Conservation (phyloP, 768 basidiomycete genomes). For the Peribolospora kevripleyi region DNA sequence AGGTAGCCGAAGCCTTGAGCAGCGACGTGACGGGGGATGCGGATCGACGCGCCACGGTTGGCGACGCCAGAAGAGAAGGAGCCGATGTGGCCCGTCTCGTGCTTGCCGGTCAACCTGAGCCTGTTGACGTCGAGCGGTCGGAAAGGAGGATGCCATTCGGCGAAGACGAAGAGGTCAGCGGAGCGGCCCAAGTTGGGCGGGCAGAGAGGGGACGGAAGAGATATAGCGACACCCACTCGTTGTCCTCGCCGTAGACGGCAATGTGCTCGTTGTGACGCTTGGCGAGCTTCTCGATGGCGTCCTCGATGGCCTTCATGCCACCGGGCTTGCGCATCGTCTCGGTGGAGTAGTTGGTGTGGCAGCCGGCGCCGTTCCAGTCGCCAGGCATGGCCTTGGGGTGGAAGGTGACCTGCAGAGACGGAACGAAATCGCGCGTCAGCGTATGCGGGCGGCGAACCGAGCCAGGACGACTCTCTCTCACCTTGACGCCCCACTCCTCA, state of each 20-base stretch:
- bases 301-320: conserved; percentile 77
- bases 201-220: no score
- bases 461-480: conserved; percentile 5
- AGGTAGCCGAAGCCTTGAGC: conserved; percentile 83
- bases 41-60: conserved; percentile 88
- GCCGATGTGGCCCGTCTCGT: conserved; percentile 90
- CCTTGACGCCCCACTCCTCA: conserved; percentile 85
- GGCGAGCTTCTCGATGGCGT: conserved; percentile 75
- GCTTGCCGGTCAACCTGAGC: conserved; percentile 75
- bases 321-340: conserved; percentile 74
- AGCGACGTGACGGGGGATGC: conserved; percentile 81
- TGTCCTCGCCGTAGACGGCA: conserved; percentile 43
- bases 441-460: background rate
- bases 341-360: conserved; percentile 90
- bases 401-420: conserved; percentile 48
- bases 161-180: no score
- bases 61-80: conserved; percentile 84
- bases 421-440: no score
- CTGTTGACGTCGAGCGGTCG: conserved; percentile 32
- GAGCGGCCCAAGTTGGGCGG: no score
- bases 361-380: conserved; percentile 99
- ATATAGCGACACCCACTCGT: no score
- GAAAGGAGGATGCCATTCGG: no score
- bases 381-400: conserved; percentile 93
- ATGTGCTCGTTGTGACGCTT: conserved; percentile 53